Evolutionary conservation across 495 filamentous ascomycete species (phyloP), one percentile per base, ranked within the genome.

Genomic region (Cercophora scortea): DNA sequence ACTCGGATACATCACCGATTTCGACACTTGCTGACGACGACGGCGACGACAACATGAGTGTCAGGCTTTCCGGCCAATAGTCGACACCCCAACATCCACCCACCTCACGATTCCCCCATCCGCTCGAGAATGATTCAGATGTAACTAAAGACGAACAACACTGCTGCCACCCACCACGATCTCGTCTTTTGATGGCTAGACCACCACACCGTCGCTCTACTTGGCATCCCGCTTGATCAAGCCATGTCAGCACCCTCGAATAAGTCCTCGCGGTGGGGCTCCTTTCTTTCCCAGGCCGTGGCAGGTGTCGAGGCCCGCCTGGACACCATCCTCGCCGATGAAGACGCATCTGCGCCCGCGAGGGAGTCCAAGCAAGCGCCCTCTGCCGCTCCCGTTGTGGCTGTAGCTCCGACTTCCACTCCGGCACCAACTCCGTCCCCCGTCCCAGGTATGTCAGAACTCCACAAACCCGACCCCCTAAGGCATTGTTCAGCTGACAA

Each of bases 221-320:
- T 12, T 34, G 32, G 33, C 9, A 45, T 45, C 8, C n/a, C 42
- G 44, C 39, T 42, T 32, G 19, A 40, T 46, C 45, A 33, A 46
- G 47, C 53, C 49, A 68, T 68, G 63, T 55, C 65, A 43, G 54
- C 56, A 42, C 54, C 60, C 18, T 47, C 50, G 41, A 77, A 76
- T 58, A 36, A 57, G 54, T 42, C 47, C 33, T 68, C 79, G 51
- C 70, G 84, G 82, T 89, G 86, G 86, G 88, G 90, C 18, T 87
- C 84, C 32, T 88, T 98, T 61, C 75, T 99, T 45, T 86, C 88
- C 54, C 89, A 95, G 65, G 91, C 92, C 49, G 89, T 96, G 47
- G 90, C 90, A 32, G 89, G 90, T 39, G 86, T 99, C 44, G 93
- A 99, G 70, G 94, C 91, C 52, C 82, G 88, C 45, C 76, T 99